Percentiles rank a stretch among this genome's conserved stretches.
Evolutionary conservation across 208 protist species (phyloP).

Genomic region (Trypanosoma mega): DNA sequence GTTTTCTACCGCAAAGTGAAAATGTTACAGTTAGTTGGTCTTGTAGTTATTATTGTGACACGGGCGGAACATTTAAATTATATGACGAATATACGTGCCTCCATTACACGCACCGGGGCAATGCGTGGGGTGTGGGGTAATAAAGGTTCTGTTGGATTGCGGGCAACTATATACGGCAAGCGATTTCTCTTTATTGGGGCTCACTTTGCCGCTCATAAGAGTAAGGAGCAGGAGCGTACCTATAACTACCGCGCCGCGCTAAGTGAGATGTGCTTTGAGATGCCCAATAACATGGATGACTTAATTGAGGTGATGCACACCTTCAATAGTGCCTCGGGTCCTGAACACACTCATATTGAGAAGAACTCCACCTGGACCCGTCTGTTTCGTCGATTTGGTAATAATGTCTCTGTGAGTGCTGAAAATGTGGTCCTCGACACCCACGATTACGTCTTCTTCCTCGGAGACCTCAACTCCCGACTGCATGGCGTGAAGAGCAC

Average conservation of each 20-base stretch:
- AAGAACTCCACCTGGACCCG: conserved; percentile 44
- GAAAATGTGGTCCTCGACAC: conserved; percentile 65
- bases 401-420: conserved; percentile 22
- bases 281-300: conserved; percentile 59
- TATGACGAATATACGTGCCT: conserved; percentile 67
- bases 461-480: conserved; percentile 94
- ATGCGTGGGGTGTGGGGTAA: conserved; percentile 81
- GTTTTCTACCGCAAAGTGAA: conserved; percentile 61
- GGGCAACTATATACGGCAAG: conserved; percentile 85
- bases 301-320: conserved; percentile 71
- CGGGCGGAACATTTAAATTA: conserved; percentile 55
- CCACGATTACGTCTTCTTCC: conserved; percentile 92
- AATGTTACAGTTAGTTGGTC: conserved; percentile 73
- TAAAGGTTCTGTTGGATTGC: conserved; percentile 87
- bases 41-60: conserved; percentile 71
- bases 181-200: conserved; percentile 88
- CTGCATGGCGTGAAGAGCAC: conserved; percentile 52
- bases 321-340: conserved; percentile 37
- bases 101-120: conserved; percentile 70
- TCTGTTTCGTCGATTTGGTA: conserved; percentile 28
- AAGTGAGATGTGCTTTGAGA: conserved; percentile 61
- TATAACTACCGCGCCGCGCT: conserved; percentile 76
- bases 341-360: conserved; percentile 15
- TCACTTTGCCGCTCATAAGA: conserved; percentile 91
- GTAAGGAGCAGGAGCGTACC: conserved; percentile 70